A percentile compares a stretch with the other conserved stretches of the same genome.
Evolutionary conservation across 495 filamentous ascomycete species (phyloP).

Genomic region (Astrocystis sublimbata): DNA sequence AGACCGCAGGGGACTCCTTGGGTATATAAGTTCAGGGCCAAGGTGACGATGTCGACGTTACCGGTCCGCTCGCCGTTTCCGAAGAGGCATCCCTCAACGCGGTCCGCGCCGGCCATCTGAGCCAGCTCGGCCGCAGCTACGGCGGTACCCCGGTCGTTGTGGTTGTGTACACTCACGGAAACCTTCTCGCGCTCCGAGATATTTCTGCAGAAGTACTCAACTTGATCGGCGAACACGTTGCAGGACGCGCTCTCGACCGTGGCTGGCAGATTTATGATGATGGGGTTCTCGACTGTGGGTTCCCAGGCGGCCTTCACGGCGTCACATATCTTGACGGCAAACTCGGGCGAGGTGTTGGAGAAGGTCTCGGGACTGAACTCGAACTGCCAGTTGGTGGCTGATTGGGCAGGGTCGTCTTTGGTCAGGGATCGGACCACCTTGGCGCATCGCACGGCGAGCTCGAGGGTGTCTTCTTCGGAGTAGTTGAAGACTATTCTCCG

Average conservation of each 20-base stretch:
- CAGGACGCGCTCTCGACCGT: constrained; percentile 71
- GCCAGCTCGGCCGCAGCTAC: constrained; percentile 21
- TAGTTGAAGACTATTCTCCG: constrained; percentile 75
- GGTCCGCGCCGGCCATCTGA: constrained; percentile 23
- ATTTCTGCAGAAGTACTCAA: constrained; percentile 76
- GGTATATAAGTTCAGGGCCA: constrained; percentile 25
- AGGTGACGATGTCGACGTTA: constrained; percentile 24
- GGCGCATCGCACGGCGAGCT: constrained; percentile 73
- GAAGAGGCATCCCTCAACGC: constrained; percentile 25
- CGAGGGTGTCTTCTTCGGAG: constrained; percentile 67
- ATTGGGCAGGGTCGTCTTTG: constrained; percentile 71
- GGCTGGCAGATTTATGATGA: constrained; percentile 85
- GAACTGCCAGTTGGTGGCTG: constrained; percentile 74
- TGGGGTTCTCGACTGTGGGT: constrained; percentile 61
- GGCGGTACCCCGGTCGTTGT: constrained; percentile 19
- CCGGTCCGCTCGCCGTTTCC: constrained; percentile 27
- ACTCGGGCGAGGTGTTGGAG: constrained; percentile 76
- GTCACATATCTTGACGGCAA: constrained; percentile 72
- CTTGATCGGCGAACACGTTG: constrained; percentile 79
- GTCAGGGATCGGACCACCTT: constrained; percentile 75
- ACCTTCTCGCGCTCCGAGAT: constrained; percentile 74
- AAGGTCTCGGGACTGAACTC: constrained; percentile 88
- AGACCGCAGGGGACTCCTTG: constrained; percentile 16
- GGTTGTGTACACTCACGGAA: constrained; percentile 58
- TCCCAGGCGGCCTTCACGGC: constrained; percentile 83